phyloP scores from a whole-genome alignment of 163 green algal genomes.

The Scenedesmus sp. region DNA sequence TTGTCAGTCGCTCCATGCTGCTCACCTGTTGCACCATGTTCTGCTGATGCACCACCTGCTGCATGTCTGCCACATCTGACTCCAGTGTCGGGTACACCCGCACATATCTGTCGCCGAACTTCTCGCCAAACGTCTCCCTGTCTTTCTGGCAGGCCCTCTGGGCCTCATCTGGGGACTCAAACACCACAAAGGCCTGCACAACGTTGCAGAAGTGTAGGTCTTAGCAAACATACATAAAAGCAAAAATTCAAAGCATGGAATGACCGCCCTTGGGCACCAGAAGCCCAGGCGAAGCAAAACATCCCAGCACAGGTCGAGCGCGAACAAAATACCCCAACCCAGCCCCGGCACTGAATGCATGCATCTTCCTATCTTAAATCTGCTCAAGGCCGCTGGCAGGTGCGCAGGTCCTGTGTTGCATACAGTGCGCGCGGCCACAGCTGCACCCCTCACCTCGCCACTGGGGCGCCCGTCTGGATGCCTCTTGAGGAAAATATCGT shows the following conservation, averaged over 20 bases:
- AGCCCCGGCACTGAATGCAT: neutral
- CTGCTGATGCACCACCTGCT: constrained; percentile 60
- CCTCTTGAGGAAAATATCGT: constrained; percentile 64
- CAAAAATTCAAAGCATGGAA: neutral
- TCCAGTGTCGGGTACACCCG: constrained; percentile 76
- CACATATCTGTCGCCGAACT: constrained; percentile 78
- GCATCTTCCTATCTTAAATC: neutral
- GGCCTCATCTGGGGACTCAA: constrained; percentile 68
- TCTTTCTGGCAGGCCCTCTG: constrained; percentile 73
- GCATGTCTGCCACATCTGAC: constrained; percentile 70
- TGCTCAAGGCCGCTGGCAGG: neutral
- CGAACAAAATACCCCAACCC: constrained; percentile 14
- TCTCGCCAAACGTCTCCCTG: constrained; percentile 75
- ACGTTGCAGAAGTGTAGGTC: no score
- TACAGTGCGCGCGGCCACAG: neutral
- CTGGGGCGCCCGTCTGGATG: constrained; percentile 72
- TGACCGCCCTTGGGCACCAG: neutral
- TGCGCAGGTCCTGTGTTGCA: neutral
- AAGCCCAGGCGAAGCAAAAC: neutral
- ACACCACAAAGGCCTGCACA: constrained; percentile 73
- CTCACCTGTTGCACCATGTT: constrained; percentile 59
- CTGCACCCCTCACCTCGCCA: constrained; percentile 65
- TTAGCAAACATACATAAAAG: neutral
- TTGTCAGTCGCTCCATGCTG: neutral
- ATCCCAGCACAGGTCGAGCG: neutral